phyloP scores from a whole-genome alignment of 352 stramenopile species.

The Globisporangium paroecandrum region DNA sequence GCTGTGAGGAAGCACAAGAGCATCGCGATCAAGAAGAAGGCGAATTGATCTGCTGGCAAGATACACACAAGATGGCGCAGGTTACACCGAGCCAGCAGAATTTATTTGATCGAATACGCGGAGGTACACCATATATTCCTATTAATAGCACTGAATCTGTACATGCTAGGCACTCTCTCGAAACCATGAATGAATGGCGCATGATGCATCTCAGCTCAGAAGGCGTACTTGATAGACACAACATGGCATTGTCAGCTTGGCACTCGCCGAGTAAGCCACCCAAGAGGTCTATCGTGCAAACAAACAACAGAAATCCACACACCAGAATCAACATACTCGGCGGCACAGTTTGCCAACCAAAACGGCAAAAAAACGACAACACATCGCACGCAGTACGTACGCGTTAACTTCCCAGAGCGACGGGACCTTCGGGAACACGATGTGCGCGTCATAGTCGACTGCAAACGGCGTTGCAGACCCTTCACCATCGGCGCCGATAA shows the following conservation, averaged over 20 bases:
- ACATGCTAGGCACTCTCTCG: not conserved
- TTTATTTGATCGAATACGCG: not conserved
- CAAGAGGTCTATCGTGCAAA: slow-evolving; percentile 31
- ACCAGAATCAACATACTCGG: not conserved
- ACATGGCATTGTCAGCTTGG: slow-evolving; percentile 9
- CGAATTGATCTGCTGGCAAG: not conserved
- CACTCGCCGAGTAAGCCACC: slow-evolving; percentile 43
- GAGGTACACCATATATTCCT: not conserved
- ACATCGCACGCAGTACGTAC: slow-evolving; percentile 28
- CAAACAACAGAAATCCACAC: not conserved
- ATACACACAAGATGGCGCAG: not conserved
- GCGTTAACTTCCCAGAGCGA: slow-evolving; percentile 50
- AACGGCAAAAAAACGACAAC: not conserved
- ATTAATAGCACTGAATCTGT: not conserved
- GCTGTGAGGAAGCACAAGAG: not conserved
- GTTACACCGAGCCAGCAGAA: not conserved
- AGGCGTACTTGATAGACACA: too few relatives aligned
- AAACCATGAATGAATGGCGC: slow-evolving; percentile 14
- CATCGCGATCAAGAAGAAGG: not conserved
- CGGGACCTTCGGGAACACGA: slow-evolving; percentile 68
- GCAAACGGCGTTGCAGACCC: slow-evolving; percentile 22
- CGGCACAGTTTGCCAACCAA: not conserved
- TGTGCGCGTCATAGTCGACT: slow-evolving; percentile 56
- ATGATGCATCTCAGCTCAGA: slow-evolving; percentile 9
- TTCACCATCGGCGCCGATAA: slow-evolving; percentile 30